phyloP scores from a whole-genome alignment of 1,139 yeast species.

The Candida sanyaensis region DNA sequence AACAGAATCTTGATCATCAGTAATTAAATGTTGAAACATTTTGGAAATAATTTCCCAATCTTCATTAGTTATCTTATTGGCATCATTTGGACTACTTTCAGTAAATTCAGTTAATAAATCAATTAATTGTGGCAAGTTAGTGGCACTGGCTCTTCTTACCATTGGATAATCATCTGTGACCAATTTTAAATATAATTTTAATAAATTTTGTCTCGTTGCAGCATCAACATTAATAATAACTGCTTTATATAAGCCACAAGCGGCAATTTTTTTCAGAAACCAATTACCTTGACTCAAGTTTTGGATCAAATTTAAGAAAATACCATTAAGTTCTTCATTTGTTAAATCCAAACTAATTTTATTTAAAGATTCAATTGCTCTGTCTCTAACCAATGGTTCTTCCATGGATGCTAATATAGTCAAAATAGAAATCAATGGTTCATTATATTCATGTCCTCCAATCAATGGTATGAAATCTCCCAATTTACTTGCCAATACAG shows the following conservation, averaged over 20 bases:
- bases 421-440: constrained; percentile 79
- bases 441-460: constrained; percentile 83
- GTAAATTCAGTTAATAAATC: constrained; percentile 51
- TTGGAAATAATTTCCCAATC: constrained; percentile 77
- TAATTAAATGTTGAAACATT: constrained; percentile 79
- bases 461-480: constrained; percentile 83
- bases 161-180: constrained; percentile 94
- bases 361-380: constrained; percentile 86
- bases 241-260: constrained; percentile 83
- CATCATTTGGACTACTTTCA: constrained; percentile 21
- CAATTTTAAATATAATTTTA: constrained; percentile 67
- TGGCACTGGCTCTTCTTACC: constrained; percentile 96
- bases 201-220: constrained; percentile 57
- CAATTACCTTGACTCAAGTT: constrained; percentile 86
- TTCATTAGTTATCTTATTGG: constrained; percentile 36
- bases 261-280: constrained; percentile 92
- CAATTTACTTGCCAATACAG: constrained; percentile 87
- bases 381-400: constrained; percentile 96
- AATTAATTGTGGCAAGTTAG: constrained; percentile 73
- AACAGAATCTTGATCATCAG: constrained; percentile 94
- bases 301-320: constrained; percentile 75
- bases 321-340: constrained; percentile 63
- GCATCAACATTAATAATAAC: constrained; percentile 64
- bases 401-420: constrained; percentile 90
- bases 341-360: constrained; percentile 65